Conservation (phyloP, 169 alveolate species). For the Plasmodium falciparum region DNA sequence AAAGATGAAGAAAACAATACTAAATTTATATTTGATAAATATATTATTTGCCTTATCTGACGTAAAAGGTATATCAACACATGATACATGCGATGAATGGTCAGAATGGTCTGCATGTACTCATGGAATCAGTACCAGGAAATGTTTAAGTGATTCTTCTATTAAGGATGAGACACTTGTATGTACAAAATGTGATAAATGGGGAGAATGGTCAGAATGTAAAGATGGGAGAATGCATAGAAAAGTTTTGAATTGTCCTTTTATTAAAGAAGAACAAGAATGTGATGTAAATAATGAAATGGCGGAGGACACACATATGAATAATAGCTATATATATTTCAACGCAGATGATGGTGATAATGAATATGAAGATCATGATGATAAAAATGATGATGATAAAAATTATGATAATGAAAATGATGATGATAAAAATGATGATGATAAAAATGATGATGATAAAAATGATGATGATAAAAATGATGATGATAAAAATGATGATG, state of each 20-base stretch:
- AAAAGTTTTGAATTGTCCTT: conserved; percentile 25
- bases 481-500: background rate
- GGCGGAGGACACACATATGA: background rate
- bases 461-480: background rate
- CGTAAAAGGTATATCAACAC: background rate
- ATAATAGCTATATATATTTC: background rate
- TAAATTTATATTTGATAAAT: conserved; percentile 14
- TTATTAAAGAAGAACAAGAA: conserved; percentile 34
- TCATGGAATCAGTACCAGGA: conserved; percentile 19
- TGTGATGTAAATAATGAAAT: conserved; percentile 15
- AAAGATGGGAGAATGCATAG: conserved; percentile 36
- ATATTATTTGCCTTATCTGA: background rate
- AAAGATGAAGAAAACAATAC: conserved; percentile 30
- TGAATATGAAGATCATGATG: background rate
- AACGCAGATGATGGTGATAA: background rate
- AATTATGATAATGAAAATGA: background rate
- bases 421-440: background rate
- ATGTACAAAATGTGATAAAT: conserved; percentile 22
- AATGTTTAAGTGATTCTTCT: conserved; percentile 14
- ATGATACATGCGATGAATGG: conserved; percentile 26
- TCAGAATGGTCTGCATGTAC: conserved; percentile 31
- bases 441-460: background rate
- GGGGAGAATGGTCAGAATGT: conserved; percentile 60
- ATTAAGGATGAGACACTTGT: background rate
- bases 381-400: background rate